Evolutionary conservation across 2,329 filamentous ascomycete species (phyloP), one percentile per base, ranked within the genome.

Genomic region (Aureobasidium uvarum): DNA sequence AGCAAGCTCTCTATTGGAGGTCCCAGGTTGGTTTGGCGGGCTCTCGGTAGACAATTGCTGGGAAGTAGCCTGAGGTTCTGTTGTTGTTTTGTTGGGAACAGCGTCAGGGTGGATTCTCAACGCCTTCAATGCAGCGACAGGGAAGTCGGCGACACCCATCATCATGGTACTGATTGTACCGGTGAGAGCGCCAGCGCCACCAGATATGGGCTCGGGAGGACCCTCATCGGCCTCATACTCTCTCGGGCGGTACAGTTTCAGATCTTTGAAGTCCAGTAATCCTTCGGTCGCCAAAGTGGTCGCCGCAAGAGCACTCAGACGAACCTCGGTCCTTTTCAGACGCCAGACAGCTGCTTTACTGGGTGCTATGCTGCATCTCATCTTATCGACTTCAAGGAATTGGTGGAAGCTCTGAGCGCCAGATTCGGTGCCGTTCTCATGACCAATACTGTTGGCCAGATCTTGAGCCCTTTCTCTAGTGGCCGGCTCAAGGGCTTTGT

Each of bases 181-280:
- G 23, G 95, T 79, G 0, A 96, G 77, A 0, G 92, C 90, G 45
- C 86, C 85, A 0, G 90, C 86, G 20, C 86, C 89, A 14, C 90
- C 91, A 14, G 88, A 87, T n/a, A 95, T 84, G 0, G 91, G 91
- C 67, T 94, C 91, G 69, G 84, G 86, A 0, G 91, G 91, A 55
- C 91, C 88, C 33, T 88, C 85, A 66, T 91, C 89, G 0, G 89
- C 90, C 67, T 88, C 85, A 74, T 93, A 91, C 73, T 94, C 90
- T 67, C 77, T 75, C 8, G 82, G 70, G 20, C 83, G 64, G 63
- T 66, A 70, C 85, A 92, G 75, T 71, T 91, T 90, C n/a, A 94
- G 75, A 70, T 92, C 86, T 0, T 85, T 81, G 69, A 89, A 88
- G 62, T 86, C 81, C 6, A 95, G 68, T 23, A 86, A 76, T 0